Conservation (phyloP, 495 filamentous ascomycete genomes). For the Parathielavia appendiculata region DNA sequence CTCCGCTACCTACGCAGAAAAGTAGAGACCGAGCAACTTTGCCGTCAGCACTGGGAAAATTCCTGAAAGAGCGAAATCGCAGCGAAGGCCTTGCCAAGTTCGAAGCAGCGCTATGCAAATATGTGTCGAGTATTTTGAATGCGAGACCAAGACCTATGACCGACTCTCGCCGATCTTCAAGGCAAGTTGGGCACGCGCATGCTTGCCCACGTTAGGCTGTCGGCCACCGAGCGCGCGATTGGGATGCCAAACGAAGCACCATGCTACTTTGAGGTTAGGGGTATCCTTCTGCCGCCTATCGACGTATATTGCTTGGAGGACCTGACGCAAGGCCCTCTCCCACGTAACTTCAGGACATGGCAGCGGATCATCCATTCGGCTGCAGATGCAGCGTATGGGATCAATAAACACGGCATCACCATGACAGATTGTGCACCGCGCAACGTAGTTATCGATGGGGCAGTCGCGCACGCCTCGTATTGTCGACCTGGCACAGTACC, state of each 20-base stretch:
- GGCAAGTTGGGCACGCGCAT: conserved; percentile 5
- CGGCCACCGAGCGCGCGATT: conserved; percentile 4
- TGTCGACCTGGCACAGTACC: conserved; percentile 12
- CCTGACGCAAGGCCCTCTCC: conserved; percentile 3
- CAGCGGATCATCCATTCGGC: conserved; percentile 11
- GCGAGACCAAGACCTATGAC: conserved; percentile 12
- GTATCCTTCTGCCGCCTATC: conserved; percentile 11
- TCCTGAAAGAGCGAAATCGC: conserved; percentile 7
- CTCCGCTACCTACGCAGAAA: conserved; percentile 1
- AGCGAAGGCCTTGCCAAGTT: conserved; percentile 14
- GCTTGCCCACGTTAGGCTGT: conserved; percentile 5
- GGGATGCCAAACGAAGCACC: conserved; percentile 3
- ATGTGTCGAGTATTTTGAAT: conserved; percentile 12
- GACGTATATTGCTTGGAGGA: conserved; percentile 9
- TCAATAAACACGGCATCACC: conserved; percentile 11
- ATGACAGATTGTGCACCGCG: conserved; percentile 9
- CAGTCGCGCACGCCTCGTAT: conserved; percentile 12
- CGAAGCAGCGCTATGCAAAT: conserved; percentile 9
- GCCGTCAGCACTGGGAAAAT: neutral
- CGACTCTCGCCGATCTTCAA: conserved; percentile 10
- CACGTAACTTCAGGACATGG: conserved; percentile 7
- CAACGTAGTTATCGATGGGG: conserved; percentile 10
- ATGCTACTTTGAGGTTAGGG: conserved; percentile 10
- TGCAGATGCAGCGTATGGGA: conserved; percentile 10
- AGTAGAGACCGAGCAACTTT: conserved; percentile 3